Conservation (phyloP, 805 yeast genomes). For the Ogataea methylovora region DNA sequence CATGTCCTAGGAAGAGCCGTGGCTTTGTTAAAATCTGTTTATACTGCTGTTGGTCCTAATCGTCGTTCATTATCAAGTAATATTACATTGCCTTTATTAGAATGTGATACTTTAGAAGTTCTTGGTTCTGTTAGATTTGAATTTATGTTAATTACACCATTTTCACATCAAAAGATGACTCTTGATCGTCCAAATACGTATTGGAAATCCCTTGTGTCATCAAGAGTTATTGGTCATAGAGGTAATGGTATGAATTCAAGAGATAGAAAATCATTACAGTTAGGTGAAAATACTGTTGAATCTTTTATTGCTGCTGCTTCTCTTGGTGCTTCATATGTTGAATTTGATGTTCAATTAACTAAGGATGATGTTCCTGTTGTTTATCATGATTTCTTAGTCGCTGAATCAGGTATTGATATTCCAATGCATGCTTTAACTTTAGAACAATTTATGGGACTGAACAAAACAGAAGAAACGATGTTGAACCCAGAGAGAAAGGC, state of each 20-base stretch:
- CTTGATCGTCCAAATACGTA: slow-evolving; percentile 68
- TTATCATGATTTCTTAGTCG: slow-evolving; percentile 90
- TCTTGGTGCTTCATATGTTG: slow-evolving; percentile 92
- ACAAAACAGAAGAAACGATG: slow-evolving; percentile 17
- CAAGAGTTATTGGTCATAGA: slow-evolving; percentile 92
- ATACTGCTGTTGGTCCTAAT: slow-evolving; percentile 60
- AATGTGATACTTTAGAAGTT: slow-evolving; percentile 60
- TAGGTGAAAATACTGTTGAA: slow-evolving; percentile 94
- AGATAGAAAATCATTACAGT: slow-evolving; percentile 68
- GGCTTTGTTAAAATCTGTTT: slow-evolving; percentile 54
- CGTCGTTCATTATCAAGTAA: slow-evolving; percentile 59
- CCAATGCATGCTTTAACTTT: slow-evolving; percentile 91
- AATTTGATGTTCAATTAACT: slow-evolving; percentile 92
- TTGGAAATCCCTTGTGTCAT: slow-evolving; percentile 84
- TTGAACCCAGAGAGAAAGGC: slow-evolving; percentile 9
- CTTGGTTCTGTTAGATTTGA: slow-evolving; percentile 77
- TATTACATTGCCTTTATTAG: slow-evolving; percentile 70
- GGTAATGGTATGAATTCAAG: slow-evolving; percentile 86
- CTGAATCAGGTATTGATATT: slow-evolving; percentile 91
- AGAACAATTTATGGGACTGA: slow-evolving; percentile 74
- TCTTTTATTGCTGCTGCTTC: slow-evolving; percentile 95
- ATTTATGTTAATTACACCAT: slow-evolving; percentile 62
- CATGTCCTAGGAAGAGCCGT: slow-evolving; percentile 78
- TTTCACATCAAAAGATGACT: slow-evolving; percentile 60
- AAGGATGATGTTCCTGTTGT: slow-evolving; percentile 88